Evolutionary conservation across 345 rosid species (phyloP), one percentile per base, ranked within the genome.

Genomic region (Gossypium thurberi): DNA sequence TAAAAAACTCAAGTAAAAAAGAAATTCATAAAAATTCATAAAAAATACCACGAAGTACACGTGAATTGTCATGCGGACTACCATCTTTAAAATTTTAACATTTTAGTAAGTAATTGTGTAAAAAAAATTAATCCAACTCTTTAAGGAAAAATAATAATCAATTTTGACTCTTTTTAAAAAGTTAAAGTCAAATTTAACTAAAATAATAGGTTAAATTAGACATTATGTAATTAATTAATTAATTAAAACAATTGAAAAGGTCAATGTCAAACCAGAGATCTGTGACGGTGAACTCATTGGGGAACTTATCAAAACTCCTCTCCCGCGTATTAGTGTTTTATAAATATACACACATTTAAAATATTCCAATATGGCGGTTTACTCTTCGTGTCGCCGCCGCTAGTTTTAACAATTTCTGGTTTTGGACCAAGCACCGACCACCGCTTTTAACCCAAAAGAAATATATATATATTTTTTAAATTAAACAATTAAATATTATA

Each of bases 11-110:
- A 33, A 33, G 7, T 33, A 33, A 0, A 33, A 33, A 26, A 33
- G 5, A 3, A 3, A 21, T 21, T 4, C 0, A 3, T 0, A 28
- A 33, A 33, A 5, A 33, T 5, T 33, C 1, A 0, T 20, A 33
- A 33, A 33, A 33, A 33, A 1, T 33, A 5, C 0, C 1, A 33
- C 7, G 0, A 33, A 33, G 1, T 33, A 33, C 0, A 33, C 0
- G 7, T 33, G 1, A 33, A 33, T 33, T 33, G 1, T 5, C 40
- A 33, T 33, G 40, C 40, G 0, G 1, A 33, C 6, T 33, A 33
- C 7, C 6, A 33, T 33, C 0, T 33, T 33, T 33, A 33, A 33
- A 33, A 4, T 33, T 4, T 33, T 33, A 33, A 33, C 37, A 33
- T 33, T 4, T 33, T 3, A 0, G 7, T 33, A 0, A 33, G 1